These are phyloP conservation scores for Crucihimalaya himalaica DNA, from an alignment of 345 rosid species.

Conservation along the genomic window DNA sequence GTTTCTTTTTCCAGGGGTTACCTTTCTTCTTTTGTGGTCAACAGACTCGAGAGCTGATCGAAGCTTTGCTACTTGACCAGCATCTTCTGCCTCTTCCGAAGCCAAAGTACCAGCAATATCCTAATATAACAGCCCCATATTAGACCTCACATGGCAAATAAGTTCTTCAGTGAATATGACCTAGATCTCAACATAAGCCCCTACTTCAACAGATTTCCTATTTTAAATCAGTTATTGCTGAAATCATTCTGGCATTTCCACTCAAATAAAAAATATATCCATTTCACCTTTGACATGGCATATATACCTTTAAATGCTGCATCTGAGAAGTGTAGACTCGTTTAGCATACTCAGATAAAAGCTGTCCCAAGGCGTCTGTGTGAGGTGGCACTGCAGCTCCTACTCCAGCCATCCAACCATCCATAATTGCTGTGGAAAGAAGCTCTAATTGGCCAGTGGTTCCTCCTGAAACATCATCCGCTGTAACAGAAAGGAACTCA, in stretches of 20 bases:
- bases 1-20: constrained; percentile 18
- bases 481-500: constrained; percentile 89
- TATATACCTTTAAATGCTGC: constrained; percentile 90
- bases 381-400: constrained; percentile 97
- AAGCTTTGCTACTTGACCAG: constrained; percentile 78
- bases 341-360: constrained; percentile 89
- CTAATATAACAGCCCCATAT: constrained; percentile 40
- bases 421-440: constrained; percentile 98
- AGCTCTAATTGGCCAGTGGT: constrained; percentile 93
- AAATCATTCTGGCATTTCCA: neutral
- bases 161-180: constrained; percentile 9
- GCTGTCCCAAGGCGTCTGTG: constrained; percentile 97
- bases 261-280: neutral
- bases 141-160: constrained; percentile 12
- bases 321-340: constrained; percentile 89
- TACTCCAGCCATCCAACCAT: constrained; percentile 99
- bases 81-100: constrained; percentile 88
- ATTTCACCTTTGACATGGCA: neutral
- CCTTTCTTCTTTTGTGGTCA: constrained; percentile 97
- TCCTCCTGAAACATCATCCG: constrained; percentile 80
- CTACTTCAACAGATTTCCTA: neutral
- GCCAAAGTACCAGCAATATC: constrained; percentile 97
- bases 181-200: neutral
- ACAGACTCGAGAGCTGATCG: constrained; percentile 98
- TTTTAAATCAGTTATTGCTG: neutral